These are phyloP conservation scores for Grammothele lineata DNA, from an alignment of 768 basidiomycete genomes.

Conservation along the genomic window DNA sequence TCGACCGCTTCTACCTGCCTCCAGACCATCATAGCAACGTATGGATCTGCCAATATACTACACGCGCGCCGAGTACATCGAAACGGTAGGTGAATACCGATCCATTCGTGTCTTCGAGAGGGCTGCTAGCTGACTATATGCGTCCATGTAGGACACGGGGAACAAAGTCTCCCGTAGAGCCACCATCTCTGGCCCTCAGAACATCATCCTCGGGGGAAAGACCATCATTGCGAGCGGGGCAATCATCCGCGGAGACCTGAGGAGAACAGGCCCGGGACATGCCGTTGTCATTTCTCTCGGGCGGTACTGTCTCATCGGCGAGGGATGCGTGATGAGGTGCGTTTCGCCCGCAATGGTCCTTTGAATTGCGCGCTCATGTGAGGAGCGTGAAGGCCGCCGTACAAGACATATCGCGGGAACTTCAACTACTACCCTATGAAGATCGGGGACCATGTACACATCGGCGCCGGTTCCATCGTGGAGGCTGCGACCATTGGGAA, in stretches of 20 bases:
- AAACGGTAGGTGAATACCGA: constrained; percentile 52
- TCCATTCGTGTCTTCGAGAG: neutral
- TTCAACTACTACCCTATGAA: constrained; percentile 99
- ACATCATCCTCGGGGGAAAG: constrained; percentile 96
- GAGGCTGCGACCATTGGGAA: constrained; percentile 95
- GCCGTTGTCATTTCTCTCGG: constrained; percentile 93
- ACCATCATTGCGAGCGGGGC: constrained; percentile 89
- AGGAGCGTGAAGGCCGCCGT: constrained; percentile 58
- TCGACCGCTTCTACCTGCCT: too few species aligned
- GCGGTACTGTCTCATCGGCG: constrained; percentile 87
- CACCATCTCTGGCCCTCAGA: constrained; percentile 89
- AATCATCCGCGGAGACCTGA: constrained; percentile 90
- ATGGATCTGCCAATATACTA: constrained; percentile 81
- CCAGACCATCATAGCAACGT: neutral
- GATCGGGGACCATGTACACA: constrained; percentile 92
- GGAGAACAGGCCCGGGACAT: constrained; percentile 85
- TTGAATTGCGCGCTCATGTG: neutral
- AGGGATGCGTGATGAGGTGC: constrained; percentile 85
- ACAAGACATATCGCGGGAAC: constrained; percentile 85
- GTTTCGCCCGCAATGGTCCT: constrained; percentile 8
- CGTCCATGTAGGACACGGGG: constrained; percentile 71
- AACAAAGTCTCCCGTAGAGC: constrained; percentile 95
- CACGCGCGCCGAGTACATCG: constrained; percentile 80
- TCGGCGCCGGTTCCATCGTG: constrained; percentile 83
- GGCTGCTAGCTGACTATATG: neutral